Conservation (phyloP, 164 flowering plant species). For the Magnolia officinalis region DNA sequence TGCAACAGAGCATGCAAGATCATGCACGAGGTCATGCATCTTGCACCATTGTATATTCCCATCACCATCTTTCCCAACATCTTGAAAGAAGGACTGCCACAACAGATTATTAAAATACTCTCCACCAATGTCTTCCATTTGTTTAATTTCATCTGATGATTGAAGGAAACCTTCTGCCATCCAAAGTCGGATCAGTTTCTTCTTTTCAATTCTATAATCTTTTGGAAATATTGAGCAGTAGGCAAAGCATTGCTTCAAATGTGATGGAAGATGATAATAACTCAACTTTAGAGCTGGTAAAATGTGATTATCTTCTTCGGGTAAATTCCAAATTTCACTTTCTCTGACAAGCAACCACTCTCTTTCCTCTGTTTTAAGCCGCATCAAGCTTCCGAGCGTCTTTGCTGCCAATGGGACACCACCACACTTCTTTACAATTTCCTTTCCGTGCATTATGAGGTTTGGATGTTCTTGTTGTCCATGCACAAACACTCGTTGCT, state of each 20-base stretch:
- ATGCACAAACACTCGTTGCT: background rate
- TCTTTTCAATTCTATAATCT: slow-evolving; percentile 5
- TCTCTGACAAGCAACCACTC: slow-evolving; percentile 16
- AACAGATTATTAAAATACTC: slow-evolving; percentile 5
- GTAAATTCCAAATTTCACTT: slow-evolving; percentile 12
- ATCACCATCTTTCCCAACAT: background rate
- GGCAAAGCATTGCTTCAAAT: slow-evolving; percentile 20
- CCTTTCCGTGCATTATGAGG: slow-evolving; percentile 1
- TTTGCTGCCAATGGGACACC: slow-evolving; percentile 23
- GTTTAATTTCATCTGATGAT: background rate
- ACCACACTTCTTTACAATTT: slow-evolving; percentile 16
- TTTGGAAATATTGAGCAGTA: slow-evolving; percentile 25
- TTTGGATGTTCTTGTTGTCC: background rate
- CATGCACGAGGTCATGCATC: slow-evolving; percentile 16
- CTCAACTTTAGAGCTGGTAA: slow-evolving; percentile 20
- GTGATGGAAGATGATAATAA: slow-evolving; percentile 18
- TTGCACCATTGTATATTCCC: slow-evolving; percentile 1
- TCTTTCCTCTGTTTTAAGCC: slow-evolving; percentile 1
- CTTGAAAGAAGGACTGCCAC: slow-evolving; percentile 13
- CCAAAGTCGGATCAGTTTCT: slow-evolving; percentile 16
- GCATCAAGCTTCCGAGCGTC: slow-evolving; percentile 14
- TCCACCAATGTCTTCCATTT: slow-evolving; percentile 12
- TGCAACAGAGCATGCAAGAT: slow-evolving; percentile 6
- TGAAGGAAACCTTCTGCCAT: slow-evolving; percentile 18
- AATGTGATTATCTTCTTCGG: slow-evolving; percentile 2